Evolutionary conservation across 495 filamentous ascomycete genomes (phyloP), one percentile per base, ranked within the genome.

Genomic region (Aspergillus biplanus): DNA sequence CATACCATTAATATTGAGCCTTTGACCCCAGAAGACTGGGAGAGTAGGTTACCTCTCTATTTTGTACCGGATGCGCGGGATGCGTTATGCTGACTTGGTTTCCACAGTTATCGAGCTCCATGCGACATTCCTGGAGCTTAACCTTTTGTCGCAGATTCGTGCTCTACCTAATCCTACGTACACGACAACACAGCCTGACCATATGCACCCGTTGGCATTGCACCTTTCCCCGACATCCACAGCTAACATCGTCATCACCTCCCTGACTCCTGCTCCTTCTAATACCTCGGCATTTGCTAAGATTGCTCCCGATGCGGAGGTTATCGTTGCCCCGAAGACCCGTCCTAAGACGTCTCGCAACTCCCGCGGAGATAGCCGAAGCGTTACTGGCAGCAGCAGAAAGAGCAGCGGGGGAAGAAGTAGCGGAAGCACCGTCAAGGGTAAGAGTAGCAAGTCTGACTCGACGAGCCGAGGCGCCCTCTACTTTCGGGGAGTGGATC

Each of bases 1-100:
- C 90, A 96, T 73, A 97, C 93, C 2, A 88, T 99, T 70, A 91
- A 97, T 67, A 97, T 99, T 66, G 95, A 99, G 72, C 95, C 95
- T 56, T 78, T 97, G 65, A 97, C 95, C 1, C 87, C 93, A 3
- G 90, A 92, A 62, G 95, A 99, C 71, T 99, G 95, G 95, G 95
- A 98, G 67, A 87, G 85, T 85, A 81, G 65, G 85, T 75, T 53
- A 53, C 6, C 33, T 13, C 12, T 15, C 33, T 47, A 31, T 44
- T 35, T 18, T 27, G 21, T 27, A 27, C 31, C 12, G 12, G 5
- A 27, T 15, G 31, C 2, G 46, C 9, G 32, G 5, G 27, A 34
- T 47, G 61, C 49, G 59, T 15, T 35, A 27, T 7, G 39, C 61
- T 71, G 37, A 65, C 52, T 16, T 5, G 8, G 49, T 56, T 32